Percentiles rank a stretch among this genome's conserved stretches.
These are phyloP conservation scores for Clavispora santaluciae DNA, from an alignment of 805 yeast genomes.

Conservation along the genomic window DNA sequence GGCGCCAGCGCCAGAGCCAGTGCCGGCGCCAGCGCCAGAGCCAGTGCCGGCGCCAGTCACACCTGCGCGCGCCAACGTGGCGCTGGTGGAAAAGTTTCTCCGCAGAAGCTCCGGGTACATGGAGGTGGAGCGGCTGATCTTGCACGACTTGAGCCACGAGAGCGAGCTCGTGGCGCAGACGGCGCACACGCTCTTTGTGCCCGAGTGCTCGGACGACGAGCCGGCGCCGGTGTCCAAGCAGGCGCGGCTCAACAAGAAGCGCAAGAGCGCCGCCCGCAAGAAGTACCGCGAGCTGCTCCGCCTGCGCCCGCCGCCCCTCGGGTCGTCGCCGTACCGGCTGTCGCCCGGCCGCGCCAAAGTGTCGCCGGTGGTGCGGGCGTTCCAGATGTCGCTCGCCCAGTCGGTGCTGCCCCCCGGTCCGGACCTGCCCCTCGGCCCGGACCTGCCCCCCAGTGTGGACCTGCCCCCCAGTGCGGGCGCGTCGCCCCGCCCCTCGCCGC, in stretches of 20 bases:
- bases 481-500: not conserved
- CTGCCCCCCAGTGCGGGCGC: not conserved
- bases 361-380: not conserved
- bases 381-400: not conserved
- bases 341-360: not conserved
- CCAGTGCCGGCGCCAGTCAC: too few species aligned
- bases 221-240: not conserved
- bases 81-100: not conserved
- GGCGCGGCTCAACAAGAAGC: constrained; percentile 6
- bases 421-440: not conserved
- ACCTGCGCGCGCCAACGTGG: not conserved
- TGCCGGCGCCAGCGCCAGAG: too few species aligned
- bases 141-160: not conserved
- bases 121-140: not conserved
- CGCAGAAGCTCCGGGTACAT: not conserved
- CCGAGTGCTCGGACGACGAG: not conserved
- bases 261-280: not conserved
- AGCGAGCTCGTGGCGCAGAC: not conserved
- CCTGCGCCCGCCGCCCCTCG: not conserved
- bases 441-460: too few species aligned
- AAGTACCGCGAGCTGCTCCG: not conserved
- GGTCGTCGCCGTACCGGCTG: not conserved
- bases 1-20: too few species aligned
- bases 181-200: not conserved
- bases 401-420: not conserved